These are phyloP conservation scores for Imleria badia DNA, from an alignment of 768 basidiomycete genomes.

Conservation along the genomic window DNA sequence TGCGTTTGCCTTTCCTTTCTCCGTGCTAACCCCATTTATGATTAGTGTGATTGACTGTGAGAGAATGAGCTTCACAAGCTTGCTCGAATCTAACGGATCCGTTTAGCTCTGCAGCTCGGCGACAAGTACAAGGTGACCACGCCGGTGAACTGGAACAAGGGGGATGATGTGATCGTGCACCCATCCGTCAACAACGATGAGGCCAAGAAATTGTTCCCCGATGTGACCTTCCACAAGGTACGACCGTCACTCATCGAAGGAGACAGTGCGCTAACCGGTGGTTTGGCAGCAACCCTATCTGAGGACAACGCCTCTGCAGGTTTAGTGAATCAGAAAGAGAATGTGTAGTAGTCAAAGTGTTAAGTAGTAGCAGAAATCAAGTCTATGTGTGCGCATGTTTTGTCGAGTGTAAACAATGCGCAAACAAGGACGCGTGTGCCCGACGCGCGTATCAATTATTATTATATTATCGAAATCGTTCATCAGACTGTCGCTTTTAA, in stretches of 20 bases:
- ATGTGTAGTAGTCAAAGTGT: background rate
- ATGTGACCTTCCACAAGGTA: constrained; percentile 78
- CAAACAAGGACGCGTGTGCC: constrained; percentile 31
- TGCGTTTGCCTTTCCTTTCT: background rate
- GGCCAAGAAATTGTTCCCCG: constrained; percentile 88
- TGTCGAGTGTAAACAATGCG: constrained; percentile 17
- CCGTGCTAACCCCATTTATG: constrained; percentile 9
- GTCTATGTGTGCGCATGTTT: constrained; percentile 21
- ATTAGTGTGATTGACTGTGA: constrained; percentile 78
- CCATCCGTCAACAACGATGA: constrained; percentile 81
- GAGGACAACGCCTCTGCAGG: constrained; percentile 66
- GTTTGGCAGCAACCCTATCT: constrained; percentile 68
- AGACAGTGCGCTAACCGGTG: background rate
- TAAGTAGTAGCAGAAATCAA: no score
- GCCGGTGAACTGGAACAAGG: constrained; percentile 93
- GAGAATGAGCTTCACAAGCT: constrained; percentile 35
- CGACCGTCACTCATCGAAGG: constrained; percentile 6
- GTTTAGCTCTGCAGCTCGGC: constrained; percentile 79
- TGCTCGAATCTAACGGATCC: constrained; percentile 23
- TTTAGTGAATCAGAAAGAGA: constrained; percentile 12
- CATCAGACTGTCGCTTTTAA: constrained; percentile 22
- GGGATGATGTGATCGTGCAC: constrained; percentile 93
- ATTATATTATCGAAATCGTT: constrained; percentile 10
- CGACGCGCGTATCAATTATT: constrained; percentile 29
- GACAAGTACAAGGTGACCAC: constrained; percentile 85